Base-by-base conservation (phyloP, 768 basidiomycete species). In the Leccinellum rugosiceps region DNA sequence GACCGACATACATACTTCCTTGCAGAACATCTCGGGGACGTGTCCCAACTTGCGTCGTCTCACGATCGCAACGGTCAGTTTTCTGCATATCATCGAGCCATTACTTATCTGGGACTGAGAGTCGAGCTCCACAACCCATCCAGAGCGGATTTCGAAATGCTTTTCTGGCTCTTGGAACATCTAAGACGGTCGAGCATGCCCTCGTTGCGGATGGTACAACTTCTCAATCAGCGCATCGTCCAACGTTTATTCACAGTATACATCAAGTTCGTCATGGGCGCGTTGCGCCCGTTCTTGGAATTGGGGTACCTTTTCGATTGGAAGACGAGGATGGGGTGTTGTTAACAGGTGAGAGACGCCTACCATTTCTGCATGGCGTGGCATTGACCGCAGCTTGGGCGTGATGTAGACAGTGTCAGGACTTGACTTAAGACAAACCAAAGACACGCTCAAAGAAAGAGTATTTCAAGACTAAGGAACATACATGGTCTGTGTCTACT, bases 21-120 rank as follows among this genome's bases (percentile, higher is more conserved):
- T 69, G 46, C 38, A 31, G 5, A 21, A 63, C 32, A 46, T 69
- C 41, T 15, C 58, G 0, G 41, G 19, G 7, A 19, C 43, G 8
- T 71, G 68, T 34, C 68, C 64, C 3, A 17, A 26, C 25, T 46
- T 70, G 19, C 59, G 50, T 30, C 61, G 58, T 35, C 61, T 70
- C n/a, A 70, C 58, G 7, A 49, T 70, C 30, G 58, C 35, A 6
- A 54, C 56, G 3, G 35, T 48, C 1, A 31, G 8, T 3, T 63
- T 62, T 17, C 21, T 53, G 6, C n/a, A 41, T 5, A 50, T 64
- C 14, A 13, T 53, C 10, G n/a, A 44, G 2, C 28, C 6, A 52
- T 70, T 26, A 34, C 44, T 4, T 62, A 64, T 34, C n/a, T 70
- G 1, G 66, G 61, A 8, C 19, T 72, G 8, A 43, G 62, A 41